Conservation (phyloP, 768 basidiomycete genomes). For the Termitomyces sp. region DNA sequence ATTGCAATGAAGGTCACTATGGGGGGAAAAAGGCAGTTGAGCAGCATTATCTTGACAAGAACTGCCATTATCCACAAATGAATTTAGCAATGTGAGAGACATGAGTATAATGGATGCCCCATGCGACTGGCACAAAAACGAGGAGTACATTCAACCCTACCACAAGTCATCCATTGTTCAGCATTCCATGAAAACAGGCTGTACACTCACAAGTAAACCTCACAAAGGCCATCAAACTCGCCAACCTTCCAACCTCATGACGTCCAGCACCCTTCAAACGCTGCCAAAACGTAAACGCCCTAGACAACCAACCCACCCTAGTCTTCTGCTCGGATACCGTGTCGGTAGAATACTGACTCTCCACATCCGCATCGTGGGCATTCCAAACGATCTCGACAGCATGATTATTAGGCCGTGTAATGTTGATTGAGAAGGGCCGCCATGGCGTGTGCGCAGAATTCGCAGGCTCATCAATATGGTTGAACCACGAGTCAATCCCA, state of each 20-base stretch:
- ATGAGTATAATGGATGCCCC: slow-evolving; percentile 30
- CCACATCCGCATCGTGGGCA: slow-evolving; percentile 11
- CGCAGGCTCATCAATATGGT: slow-evolving; percentile 5
- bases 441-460: slow-evolving; percentile 2
- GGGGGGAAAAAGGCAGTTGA: background rate
- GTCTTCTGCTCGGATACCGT: slow-evolving; percentile 3
- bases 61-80: slow-evolving; percentile 7
- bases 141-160: slow-evolving; percentile 38
- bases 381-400: slow-evolving; percentile 12
- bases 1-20: slow-evolving; percentile 44
- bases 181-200: background rate
- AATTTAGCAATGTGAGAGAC: slow-evolving; percentile 20
- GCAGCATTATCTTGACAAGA: background rate
- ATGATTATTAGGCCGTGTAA: slow-evolving; percentile 4
- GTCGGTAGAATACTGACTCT: slow-evolving; percentile 14
- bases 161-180: background rate
- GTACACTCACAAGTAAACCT: slow-evolving; percentile 29
- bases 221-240: slow-evolving; percentile 29
- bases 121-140: slow-evolving; percentile 36
- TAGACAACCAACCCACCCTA: slow-evolving; percentile 6
- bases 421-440: slow-evolving; percentile 7
- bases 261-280: slow-evolving; percentile 19
- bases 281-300: slow-evolving; percentile 18
- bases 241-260: slow-evolving; percentile 20
- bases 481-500: slow-evolving; percentile 13